Percentiles rank a stretch among this genome's conserved stretches.
Evolutionary conservation across 495 filamentous ascomycete genomes (phyloP).

Genomic region (Neurospora terricola): DNA sequence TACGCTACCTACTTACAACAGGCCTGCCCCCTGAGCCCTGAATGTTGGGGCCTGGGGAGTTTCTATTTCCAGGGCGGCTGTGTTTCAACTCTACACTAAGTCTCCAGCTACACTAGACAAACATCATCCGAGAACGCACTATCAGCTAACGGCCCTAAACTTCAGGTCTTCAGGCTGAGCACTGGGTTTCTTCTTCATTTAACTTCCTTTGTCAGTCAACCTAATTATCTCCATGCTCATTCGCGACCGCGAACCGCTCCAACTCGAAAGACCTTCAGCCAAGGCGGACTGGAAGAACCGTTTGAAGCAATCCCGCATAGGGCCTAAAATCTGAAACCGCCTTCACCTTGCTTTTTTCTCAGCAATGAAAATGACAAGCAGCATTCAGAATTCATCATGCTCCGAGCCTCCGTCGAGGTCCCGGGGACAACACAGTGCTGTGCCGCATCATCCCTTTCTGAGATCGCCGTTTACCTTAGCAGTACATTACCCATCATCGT

Average conservation of each 20-base stretch:
- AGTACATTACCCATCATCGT: background rate
- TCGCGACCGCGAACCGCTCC: slow-evolving; percentile 5
- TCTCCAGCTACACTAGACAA: background rate
- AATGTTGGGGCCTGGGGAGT: slow-evolving; percentile 1
- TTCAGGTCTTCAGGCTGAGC: background rate
- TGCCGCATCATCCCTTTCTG: background rate
- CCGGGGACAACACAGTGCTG: background rate
- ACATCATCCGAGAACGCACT: background rate
- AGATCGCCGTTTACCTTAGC: background rate
- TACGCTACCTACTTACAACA: background rate
- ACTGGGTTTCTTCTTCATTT: background rate
- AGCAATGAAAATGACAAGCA: background rate
- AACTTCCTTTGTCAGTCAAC: slow-evolving; percentile 18
- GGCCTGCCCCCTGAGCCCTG: background rate
- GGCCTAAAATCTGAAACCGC: background rate
- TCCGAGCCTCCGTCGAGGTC: background rate
- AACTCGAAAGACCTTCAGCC: background rate
- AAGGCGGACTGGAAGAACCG: background rate
- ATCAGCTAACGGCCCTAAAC: slow-evolving; percentile 2
- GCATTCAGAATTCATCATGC: background rate
- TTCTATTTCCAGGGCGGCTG: slow-evolving; percentile 16
- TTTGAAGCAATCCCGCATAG: background rate
- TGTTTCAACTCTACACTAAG: slow-evolving; percentile 1
- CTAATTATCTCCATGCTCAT: slow-evolving; percentile 16
- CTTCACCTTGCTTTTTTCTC: background rate